These are phyloP conservation scores for Dendrobium huoshanense DNA, from an alignment of 106 monocot species.

Conservation along the genomic window DNA sequence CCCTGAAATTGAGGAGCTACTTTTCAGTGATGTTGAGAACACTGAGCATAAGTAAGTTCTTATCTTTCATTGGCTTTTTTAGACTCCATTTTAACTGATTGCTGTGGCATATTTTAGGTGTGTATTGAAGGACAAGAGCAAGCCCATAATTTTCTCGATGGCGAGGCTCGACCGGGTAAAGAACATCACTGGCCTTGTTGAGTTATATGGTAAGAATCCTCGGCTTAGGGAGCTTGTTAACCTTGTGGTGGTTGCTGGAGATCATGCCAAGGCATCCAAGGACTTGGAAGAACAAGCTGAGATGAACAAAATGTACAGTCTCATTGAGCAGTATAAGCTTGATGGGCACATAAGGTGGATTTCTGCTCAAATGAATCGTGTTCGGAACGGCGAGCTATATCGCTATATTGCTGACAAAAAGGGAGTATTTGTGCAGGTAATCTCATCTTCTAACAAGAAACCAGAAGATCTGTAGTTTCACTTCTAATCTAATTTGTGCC, in stretches of 20 bases:
- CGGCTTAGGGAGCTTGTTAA: slow-evolving; percentile 19
- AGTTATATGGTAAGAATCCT: slow-evolving; percentile 39
- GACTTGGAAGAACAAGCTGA: slow-evolving; percentile 54
- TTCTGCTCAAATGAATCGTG: slow-evolving; percentile 39
- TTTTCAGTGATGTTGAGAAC: slow-evolving; percentile 34
- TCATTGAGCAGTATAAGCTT: slow-evolving; percentile 34
- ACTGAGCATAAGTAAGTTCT: no score
- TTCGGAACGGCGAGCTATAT: slow-evolving; percentile 30
- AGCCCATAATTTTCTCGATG: slow-evolving; percentile 74
- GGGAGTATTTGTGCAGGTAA: slow-evolving; percentile 43
- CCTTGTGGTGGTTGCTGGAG: slow-evolving; percentile 62
- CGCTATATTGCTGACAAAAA: slow-evolving; percentile 30
- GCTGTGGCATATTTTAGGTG: no score
- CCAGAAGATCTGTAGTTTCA: no score
- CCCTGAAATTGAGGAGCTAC: slow-evolving; percentile 41
- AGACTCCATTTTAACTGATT: no score
- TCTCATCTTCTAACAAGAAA: neutral
- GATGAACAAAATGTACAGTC: slow-evolving; percentile 36
- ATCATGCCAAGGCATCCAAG: slow-evolving; percentile 64
- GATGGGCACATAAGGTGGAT: slow-evolving; percentile 35
- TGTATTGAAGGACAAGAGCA: slow-evolving; percentile 6
- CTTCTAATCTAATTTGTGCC: no score
- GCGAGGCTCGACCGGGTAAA: slow-evolving; percentile 46
- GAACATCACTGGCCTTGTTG: slow-evolving; percentile 58
- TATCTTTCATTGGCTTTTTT: no score